These are phyloP conservation scores for Candida xiaguanensis DNA, from an alignment of 805 yeast species.

Conservation along the genomic window DNA sequence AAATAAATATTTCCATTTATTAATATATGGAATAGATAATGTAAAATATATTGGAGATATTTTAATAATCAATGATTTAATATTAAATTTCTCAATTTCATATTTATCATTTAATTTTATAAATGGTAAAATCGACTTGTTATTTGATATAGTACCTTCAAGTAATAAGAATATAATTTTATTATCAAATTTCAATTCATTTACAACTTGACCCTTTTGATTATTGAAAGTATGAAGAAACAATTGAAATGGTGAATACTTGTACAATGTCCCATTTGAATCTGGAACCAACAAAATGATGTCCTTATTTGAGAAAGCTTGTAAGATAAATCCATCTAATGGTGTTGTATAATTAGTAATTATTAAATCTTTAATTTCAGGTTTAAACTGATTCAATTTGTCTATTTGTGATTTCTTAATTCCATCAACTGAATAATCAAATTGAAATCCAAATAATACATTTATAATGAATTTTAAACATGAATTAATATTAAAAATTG, in stretches of 20 bases:
- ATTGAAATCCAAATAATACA: conserved; percentile 31
- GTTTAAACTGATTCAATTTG: conserved; percentile 29
- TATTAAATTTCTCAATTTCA: conserved; percentile 18
- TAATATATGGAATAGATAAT: conserved; percentile 32
- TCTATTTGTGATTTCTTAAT: conserved; percentile 41
- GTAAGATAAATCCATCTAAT: conserved; percentile 45
- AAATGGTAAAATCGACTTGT: conserved; percentile 68
- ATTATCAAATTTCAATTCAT: conserved; percentile 26
- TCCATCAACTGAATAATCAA: conserved; percentile 45
- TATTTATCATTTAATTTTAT: conserved; percentile 17
- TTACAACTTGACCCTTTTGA: conserved; percentile 10
- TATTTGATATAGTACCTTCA: conserved; percentile 87
- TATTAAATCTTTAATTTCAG: conserved; percentile 45
- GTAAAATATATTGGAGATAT: conserved; percentile 33
- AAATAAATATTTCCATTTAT: conserved; percentile 19
- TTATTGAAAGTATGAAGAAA: conserved; percentile 21
- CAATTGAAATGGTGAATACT: conserved; percentile 24
- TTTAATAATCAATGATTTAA: conserved; percentile 38
- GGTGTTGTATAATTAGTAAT: conserved; percentile 60
- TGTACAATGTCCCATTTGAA: conserved; percentile 25
- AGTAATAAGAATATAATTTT: conserved; percentile 53
- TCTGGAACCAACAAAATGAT: conserved; percentile 40
- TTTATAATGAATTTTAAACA: conserved; percentile 18
- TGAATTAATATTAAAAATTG: conserved; percentile 16
- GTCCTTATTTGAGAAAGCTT: conserved; percentile 15